Evolutionary conservation across 106 monocot species (phyloP), one percentile per base, ranked within the genome.

Genomic region (Allium cepa): DNA sequence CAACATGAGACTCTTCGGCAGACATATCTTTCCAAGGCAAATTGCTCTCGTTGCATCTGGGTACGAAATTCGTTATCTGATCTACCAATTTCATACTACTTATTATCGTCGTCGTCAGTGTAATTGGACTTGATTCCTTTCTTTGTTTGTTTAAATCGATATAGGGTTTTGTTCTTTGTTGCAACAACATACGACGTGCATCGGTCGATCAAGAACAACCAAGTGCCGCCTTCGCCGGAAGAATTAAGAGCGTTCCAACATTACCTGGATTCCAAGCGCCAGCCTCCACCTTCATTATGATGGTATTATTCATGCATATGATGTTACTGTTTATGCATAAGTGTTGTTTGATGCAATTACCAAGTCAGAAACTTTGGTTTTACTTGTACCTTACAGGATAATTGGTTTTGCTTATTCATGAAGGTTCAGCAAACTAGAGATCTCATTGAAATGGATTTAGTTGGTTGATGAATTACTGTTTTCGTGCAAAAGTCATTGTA

Each of bases 101-200:
- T 36, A 36, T 36, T 36, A 36, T 36, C 3, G 36, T 36, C 5
- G 36, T 36, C 36, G 36, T 36, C 36, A 36, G 36, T 36, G 4
- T 4, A 5, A 4, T 3, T 36, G 36, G 36, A 5, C 36, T 36
- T 3, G 3, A 36, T 36, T 36, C 36, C 5, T 36, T 36, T 36
- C 36, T 36, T 36, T 5, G 36, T 36, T n/a, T 1, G 22, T 59
- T 10, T 17, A 17, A 22, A 45, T 8, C 26, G 14, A 17, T 5
- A 50, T 76, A 85, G 82, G 56, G 65, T 85, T 57, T 50, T 85
- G 50, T 79, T 82, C 68, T 64, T 89, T 22, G 85, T 79, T 26
- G 82, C 80, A 15, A 85, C 85, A 18, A 85, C 82, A 7, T 90
- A 85, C 48, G 89, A 90, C 47, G 89, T 85, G 55, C 89, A 90